Percentiles rank a stretch among this genome's conserved stretches.
These are phyloP conservation scores for Geosiphon pyriformis DNA, from an alignment of 192 early-diverging fungal species.

Conservation along the genomic window DNA sequence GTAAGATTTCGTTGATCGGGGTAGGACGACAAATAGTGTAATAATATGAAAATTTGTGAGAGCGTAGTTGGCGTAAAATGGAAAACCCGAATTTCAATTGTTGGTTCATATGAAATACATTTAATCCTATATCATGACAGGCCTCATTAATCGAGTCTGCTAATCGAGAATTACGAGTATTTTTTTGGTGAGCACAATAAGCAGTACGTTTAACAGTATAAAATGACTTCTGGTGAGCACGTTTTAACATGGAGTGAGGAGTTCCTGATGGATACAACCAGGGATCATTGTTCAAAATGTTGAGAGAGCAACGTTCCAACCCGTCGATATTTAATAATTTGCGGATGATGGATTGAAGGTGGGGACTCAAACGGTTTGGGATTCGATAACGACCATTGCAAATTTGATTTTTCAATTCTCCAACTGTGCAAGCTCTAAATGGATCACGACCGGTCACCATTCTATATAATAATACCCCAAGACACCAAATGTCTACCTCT, in stretches of 20 bases:
- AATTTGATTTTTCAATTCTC: slow-evolving; percentile 47
- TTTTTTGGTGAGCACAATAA: background rate
- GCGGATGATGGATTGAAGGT: slow-evolving; percentile 36
- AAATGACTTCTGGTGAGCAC: background rate
- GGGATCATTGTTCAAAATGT: slow-evolving; percentile 38
- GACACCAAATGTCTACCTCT: slow-evolving; percentile 94
- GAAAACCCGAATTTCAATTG: background rate
- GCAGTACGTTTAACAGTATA: background rate
- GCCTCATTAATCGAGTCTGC: background rate
- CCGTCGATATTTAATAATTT: slow-evolving; percentile 43
- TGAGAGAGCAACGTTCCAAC: slow-evolving; percentile 33
- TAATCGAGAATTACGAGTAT: background rate
- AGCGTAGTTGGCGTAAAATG: background rate
- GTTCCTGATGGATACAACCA: slow-evolving; percentile 35
- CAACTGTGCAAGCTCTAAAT: slow-evolving; percentile 44
- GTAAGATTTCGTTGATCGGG: background rate
- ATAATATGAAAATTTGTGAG: background rate
- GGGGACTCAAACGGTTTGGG: slow-evolving; percentile 36
- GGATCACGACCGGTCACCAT: slow-evolving; percentile 58
- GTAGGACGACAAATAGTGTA: background rate
- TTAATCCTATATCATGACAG: background rate
- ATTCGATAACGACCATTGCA: slow-evolving; percentile 35
- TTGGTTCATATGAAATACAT: background rate
- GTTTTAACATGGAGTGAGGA: background rate
- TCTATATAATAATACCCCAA: slow-evolving; percentile 87